Base-by-base conservation (phyloP, 768 basidiomycete genomes). In the Tephrocybe rancida region DNA sequence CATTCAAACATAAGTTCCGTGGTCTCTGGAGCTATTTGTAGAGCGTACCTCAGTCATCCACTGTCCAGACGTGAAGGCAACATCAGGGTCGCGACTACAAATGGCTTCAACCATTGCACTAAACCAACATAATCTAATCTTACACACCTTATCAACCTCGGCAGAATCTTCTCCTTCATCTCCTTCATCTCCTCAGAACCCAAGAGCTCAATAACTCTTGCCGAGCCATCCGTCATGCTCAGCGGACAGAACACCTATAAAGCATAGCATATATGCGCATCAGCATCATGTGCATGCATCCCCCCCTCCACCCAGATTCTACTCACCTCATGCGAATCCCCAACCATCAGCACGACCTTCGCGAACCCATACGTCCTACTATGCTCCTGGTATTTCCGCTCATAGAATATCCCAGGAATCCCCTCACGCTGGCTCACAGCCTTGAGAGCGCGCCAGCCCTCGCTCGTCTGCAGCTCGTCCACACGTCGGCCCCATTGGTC, bases 181-280 rank as follows among this genome's bases (percentile, higher is more conserved):
- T 76, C 63, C 67, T 83, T 87, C 79, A 87, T 82, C 34, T 76
- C 76, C 0, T 71, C 64, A 0, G 84, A 83, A 2, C 88, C 89
- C 32, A 77, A 55, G 14, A 90, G 70, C 61, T 92, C 89, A 19
- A 92, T 72, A 0, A 89, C 87, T 61, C 89, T 73, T 7, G 90
- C 88, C 32, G 79, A 77, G 0, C 90, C 90, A 64, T 92, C 90
- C 0, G 88, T 87, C 90, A 92, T 92, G 32, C 83, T 83, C 52
- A 89, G 67, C 1, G 90, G 90, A 52, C 89, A 92, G 53, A 85
- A 81, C 8, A 86, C 75, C 84, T 87, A 29, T 10, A 27, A 50
- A 14, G n/a, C n/a, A n/a, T n/a, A n/a, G n/a, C n/a, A 24, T 8
- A 26, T 14, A 25, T 37, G 35, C 35, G 14, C n/a, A 38, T 32